phyloP scores from a whole-genome alignment of 768 basidiomycete species.

The Leucocoprinus birnbaumii region DNA sequence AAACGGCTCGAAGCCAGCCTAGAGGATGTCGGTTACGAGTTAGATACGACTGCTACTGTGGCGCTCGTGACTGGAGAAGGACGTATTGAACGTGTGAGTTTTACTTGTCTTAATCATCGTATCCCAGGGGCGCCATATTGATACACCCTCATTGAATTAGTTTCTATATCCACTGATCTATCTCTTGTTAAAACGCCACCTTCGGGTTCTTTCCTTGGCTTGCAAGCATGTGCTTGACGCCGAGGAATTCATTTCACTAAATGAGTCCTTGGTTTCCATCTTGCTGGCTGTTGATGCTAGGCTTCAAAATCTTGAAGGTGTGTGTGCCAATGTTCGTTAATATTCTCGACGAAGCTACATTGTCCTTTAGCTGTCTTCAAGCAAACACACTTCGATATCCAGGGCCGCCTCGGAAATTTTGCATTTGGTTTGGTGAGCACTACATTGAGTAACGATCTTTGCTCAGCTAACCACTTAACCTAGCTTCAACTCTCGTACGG shows the following conservation, averaged over 20 bases:
- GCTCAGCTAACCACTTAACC: background rate
- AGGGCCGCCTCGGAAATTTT: slow-evolving; percentile 29
- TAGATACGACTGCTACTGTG: slow-evolving; percentile 30
- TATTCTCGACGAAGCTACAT: background rate
- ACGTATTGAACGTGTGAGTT: slow-evolving; percentile 31
- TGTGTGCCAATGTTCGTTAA: background rate
- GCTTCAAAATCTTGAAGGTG: slow-evolving; percentile 29
- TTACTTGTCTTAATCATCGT: background rate
- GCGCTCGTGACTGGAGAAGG: slow-evolving; percentile 30
- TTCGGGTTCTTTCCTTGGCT: slow-evolving; percentile 27
- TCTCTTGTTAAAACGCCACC: slow-evolving; percentile 27
- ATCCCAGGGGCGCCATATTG: background rate
- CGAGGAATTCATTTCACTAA: slow-evolving; percentile 26
- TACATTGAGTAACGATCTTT: background rate
- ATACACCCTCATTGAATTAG: slow-evolving; percentile 13
- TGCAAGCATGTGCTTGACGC: slow-evolving; percentile 31
- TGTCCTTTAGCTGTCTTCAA: slow-evolving; percentile 27
- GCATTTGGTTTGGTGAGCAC: slow-evolving; percentile 32
- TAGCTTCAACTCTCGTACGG: slow-evolving; percentile 33
- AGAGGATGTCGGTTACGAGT: slow-evolving; percentile 25
- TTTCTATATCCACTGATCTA: slow-evolving; percentile 31
- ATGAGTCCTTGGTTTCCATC: slow-evolving; percentile 27
- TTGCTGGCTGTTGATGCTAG: slow-evolving; percentile 27
- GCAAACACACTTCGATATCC: slow-evolving; percentile 30
- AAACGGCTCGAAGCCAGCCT: slow-evolving; percentile 25